Conservation (phyloP, 805 yeast genomes). For the Wickerhamiella allomyrinae region DNA sequence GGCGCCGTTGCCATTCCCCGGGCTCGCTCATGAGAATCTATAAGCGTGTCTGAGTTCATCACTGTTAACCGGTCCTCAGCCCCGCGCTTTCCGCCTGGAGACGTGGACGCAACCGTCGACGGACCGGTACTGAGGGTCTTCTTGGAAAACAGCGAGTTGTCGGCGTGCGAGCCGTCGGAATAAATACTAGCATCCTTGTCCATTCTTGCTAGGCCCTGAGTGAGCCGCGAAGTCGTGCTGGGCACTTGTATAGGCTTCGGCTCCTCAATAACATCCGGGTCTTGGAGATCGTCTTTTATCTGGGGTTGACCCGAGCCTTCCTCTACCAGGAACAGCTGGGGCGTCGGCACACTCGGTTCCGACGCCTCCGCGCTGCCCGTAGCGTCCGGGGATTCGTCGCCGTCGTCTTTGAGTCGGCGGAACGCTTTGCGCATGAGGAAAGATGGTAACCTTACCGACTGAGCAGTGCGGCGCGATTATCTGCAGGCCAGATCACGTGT, state of each 20-base stretch:
- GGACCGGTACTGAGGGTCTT: not conserved
- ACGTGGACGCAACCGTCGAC: not conserved
- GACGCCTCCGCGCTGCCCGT: not conserved
- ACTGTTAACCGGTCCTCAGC: slow-evolving; percentile 1
- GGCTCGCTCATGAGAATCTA: slow-evolving; percentile 1
- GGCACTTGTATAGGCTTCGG: not conserved
- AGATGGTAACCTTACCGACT: not conserved
- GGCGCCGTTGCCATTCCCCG: not conserved
- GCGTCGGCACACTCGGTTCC: not conserved
- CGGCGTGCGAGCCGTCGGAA: not conserved
- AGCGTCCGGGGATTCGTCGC: not conserved
- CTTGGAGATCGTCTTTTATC: not conserved
- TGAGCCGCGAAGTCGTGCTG: not conserved
- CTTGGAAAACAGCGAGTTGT: slow-evolving; percentile 4
- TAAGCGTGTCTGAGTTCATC: slow-evolving; percentile 1
- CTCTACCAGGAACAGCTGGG: no score
- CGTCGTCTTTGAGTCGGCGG: slow-evolving; percentile 1
- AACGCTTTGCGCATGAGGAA: slow-evolving; percentile 1
- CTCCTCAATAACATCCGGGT: not conserved
- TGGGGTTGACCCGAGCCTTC: no score
- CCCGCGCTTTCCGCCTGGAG: not conserved
- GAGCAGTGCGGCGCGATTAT: not conserved
- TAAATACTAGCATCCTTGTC: not conserved
- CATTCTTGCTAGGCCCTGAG: not conserved
- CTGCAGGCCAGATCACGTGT: not conserved